These are phyloP conservation scores for Fragaria ananassa DNA, from an alignment of 306 rosid genomes.

Conservation along the genomic window DNA sequence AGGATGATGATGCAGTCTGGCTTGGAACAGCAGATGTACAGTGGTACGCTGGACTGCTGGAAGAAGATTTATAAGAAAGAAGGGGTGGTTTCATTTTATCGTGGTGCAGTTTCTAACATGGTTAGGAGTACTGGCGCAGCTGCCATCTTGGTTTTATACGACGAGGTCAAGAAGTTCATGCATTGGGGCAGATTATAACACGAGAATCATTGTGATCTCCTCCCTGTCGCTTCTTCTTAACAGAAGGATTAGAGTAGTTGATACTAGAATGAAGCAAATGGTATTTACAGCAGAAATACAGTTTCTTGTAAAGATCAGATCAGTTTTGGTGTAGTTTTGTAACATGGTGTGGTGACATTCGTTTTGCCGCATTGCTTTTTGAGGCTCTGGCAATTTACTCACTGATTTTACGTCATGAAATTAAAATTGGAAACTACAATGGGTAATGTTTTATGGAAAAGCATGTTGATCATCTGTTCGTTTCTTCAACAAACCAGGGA, in stretches of 20 bases:
- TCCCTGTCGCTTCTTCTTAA: conserved; percentile 16
- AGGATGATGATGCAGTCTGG: conserved; percentile 99
- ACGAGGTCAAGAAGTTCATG: conserved; percentile 83
- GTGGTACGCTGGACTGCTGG: conserved; percentile 82
- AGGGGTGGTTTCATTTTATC: conserved; percentile 82
- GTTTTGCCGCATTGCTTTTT: conserved; percentile 32
- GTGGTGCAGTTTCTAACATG: conserved; percentile 75
- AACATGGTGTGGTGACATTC: conserved; percentile 30
- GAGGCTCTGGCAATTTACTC: conserved; percentile 21
- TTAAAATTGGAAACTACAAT: neutral
- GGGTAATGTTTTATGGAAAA: neutral
- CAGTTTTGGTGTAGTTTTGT: conserved; percentile 19
- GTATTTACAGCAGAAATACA: conserved; percentile 17
- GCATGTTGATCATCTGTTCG: neutral
- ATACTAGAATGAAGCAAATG: conserved; percentile 25
- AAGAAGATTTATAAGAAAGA: conserved; percentile 65
- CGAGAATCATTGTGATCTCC: neutral
- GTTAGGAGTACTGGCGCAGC: conserved; percentile 93
- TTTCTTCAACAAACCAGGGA: neutral
- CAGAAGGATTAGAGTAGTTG: conserved; percentile 29
- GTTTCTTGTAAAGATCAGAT: neutral
- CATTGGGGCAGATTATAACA: conserved; percentile 58
- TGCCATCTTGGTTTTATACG: conserved; percentile 89
- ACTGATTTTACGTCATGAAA: neutral
- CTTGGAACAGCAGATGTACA: conserved; percentile 57